Evolutionary conservation across 2,329 filamentous ascomycete species (phyloP).

Genomic region (Penicillium sp.): DNA sequence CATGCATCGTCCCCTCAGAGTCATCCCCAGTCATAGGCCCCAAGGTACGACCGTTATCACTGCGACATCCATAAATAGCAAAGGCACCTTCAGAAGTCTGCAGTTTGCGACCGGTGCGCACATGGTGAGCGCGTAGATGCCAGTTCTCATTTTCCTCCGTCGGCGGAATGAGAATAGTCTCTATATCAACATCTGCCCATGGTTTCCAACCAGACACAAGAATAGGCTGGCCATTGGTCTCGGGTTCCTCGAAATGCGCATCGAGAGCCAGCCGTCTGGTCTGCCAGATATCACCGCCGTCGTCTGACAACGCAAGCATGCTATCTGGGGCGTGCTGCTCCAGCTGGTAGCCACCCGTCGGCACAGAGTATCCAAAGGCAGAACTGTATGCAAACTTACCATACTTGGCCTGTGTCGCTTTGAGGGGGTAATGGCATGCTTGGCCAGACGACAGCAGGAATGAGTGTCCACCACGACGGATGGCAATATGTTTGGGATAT

Average conservation of each 20-base stretch:
- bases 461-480: slow-evolving; percentile 68
- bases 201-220: slow-evolving; percentile 70
- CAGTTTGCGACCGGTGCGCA: slow-evolving; percentile 53
- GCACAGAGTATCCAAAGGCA: slow-evolving; percentile 73
- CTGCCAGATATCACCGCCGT: slow-evolving; percentile 76
- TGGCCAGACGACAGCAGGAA: slow-evolving; percentile 75
- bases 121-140: slow-evolving; percentile 40
- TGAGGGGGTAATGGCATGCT: slow-evolving; percentile 78
- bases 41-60: slow-evolving; percentile 59
- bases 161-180: slow-evolving; percentile 39
- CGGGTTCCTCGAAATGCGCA: slow-evolving; percentile 58
- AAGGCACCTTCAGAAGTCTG: slow-evolving; percentile 74
- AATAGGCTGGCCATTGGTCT: slow-evolving; percentile 50
- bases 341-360: slow-evolving; percentile 70
- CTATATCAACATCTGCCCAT: slow-evolving; percentile 56
- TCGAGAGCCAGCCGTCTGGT: slow-evolving; percentile 67
- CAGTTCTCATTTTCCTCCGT: slow-evolving; percentile 35
- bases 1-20: slow-evolving; percentile 44
- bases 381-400: slow-evolving; percentile 75
- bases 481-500: slow-evolving; percentile 71
- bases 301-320: slow-evolving; percentile 72
- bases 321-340: slow-evolving; percentile 75
- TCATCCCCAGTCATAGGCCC: slow-evolving; percentile 36
- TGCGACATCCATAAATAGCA: slow-evolving; percentile 62
- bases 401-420: slow-evolving; percentile 78